Base-by-base conservation (phyloP, 1,284 basidiomycete genomes). In the Marasmius sp. region DNA sequence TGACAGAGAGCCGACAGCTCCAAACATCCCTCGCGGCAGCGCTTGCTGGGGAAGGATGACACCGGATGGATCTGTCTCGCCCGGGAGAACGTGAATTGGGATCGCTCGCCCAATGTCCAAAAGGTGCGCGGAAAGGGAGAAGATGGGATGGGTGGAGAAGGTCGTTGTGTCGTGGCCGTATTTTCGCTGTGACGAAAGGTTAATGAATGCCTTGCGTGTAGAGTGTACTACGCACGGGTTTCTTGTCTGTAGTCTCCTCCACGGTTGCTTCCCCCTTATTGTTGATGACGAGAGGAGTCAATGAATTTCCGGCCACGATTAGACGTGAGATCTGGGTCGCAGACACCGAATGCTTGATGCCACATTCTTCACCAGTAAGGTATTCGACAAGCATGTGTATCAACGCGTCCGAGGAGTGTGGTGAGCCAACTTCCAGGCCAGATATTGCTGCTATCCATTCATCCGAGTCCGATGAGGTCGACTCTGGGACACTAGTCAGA, bases 1-100 rank as follows among this genome's bases (percentile, higher is more conserved):
- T n/a, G 86, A 78, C 65, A 85, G 82, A 41, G 81, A 79, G 57
- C 85, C 80, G 36, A 86, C 87, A 0, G 83, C 79, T 20, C 93
- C 92, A 65, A 99, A 92, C 86, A 99, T 95, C 5, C 93, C 91
- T 50, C 88, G 86, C 43, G 97, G 97, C 67, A 99, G 83, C 0
- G 94, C 85, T 72, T 98, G 97, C 72, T 99, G 97, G 1, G 97
- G 97, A 59, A 99, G 77, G 34, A 97, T 93, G 0, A 86, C 83
- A 0, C 93, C 93, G 7, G 94, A 86, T 0, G 97, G 97, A 74
- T 99, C 97, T 47, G 82, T 81, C 55, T 88, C 85, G 11, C 97
- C 96, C 0, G 97, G 93, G 20, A 97, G 79, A 37, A 97, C 79
- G 70, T 95, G 93, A 33, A 97, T 80, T 5, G 92, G 89, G 70